Percentiles rank a stretch among this genome's conserved stretches.
phyloP scores from a whole-genome alignment of 2,329 filamentous ascomycete genomes.

The Pezicula neosporulosa region DNA sequence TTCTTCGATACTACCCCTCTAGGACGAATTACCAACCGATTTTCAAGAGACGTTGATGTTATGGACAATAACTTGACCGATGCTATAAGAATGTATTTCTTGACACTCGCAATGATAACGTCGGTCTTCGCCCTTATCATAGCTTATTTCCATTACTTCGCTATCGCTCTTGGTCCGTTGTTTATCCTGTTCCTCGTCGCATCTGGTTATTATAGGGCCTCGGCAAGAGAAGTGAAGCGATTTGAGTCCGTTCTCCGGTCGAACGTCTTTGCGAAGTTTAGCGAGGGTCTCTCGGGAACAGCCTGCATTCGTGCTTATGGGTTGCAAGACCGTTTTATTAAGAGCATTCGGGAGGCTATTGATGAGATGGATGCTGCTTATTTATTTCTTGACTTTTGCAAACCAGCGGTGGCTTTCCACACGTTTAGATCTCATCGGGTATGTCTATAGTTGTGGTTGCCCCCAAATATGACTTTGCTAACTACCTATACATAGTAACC shows the following conservation, averaged over 20 bases:
- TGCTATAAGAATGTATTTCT: slow-evolving; percentile 83
- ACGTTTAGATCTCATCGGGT: slow-evolving; percentile 77
- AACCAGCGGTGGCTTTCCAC: slow-evolving; percentile 93
- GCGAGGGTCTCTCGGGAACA: slow-evolving; percentile 80
- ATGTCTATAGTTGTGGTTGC: neutral
- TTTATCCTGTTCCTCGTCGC: slow-evolving; percentile 58
- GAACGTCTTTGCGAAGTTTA: slow-evolving; percentile 84
- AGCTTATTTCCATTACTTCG: slow-evolving; percentile 76
- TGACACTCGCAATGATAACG: slow-evolving; percentile 76
- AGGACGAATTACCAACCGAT: slow-evolving; percentile 77
- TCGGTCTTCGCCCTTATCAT: slow-evolving; percentile 86
- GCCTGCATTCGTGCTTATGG: slow-evolving; percentile 89
- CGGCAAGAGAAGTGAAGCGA: slow-evolving; percentile 90
- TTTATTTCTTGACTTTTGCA: slow-evolving; percentile 88
- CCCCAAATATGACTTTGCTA: neutral
- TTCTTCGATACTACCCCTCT: slow-evolving; percentile 72
- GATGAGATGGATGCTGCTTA: slow-evolving; percentile 94
- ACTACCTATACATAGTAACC: slow-evolving; percentile 36
- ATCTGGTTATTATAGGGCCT: slow-evolving; percentile 67
- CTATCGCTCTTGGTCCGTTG: slow-evolving; percentile 58
- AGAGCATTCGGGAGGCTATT: slow-evolving; percentile 66
- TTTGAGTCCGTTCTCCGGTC: slow-evolving; percentile 89
- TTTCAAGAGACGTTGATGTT: slow-evolving; percentile 88
- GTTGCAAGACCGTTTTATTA: slow-evolving; percentile 70
- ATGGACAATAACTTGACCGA: slow-evolving; percentile 91